phyloP scores from a whole-genome alignment of 2,329 filamentous ascomycete species.

The Zopfia rhizophila region DNA sequence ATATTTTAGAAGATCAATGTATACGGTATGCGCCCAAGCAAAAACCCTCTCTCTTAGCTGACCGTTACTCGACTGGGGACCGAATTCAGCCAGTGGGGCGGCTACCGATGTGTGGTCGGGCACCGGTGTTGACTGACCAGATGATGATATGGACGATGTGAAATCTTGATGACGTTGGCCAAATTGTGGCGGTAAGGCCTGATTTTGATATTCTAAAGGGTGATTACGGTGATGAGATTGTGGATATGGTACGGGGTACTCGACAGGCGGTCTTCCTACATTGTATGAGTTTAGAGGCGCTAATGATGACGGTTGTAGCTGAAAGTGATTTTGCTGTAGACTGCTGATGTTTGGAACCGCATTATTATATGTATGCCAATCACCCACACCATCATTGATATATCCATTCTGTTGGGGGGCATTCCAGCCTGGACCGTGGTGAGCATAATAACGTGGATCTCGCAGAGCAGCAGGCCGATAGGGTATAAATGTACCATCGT shows the following conservation, averaged over 20 bases:
- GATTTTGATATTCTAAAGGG: constrained; percentile 41
- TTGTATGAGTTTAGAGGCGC: constrained; percentile 32
- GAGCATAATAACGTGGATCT: constrained; percentile 50
- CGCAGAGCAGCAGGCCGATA: constrained; percentile 53
- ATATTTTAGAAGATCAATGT: constrained; percentile 60
- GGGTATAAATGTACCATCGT: constrained; percentile 53
- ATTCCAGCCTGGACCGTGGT: constrained; percentile 41
- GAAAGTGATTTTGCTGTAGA: constrained; percentile 39
- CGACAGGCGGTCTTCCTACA: constrained; percentile 31
- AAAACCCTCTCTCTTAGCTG: constrained; percentile 58
- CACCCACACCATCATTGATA: constrained; percentile 19
- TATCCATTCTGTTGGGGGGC: constrained; percentile 42
- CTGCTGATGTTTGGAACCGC: constrained; percentile 34
- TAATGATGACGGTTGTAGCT: constrained; percentile 31
- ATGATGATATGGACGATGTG: constrained; percentile 32
- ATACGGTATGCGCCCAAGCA: constrained; percentile 59
- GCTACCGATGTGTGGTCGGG: constrained; percentile 31
- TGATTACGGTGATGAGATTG: constrained; percentile 34
- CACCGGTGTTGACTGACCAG: constrained; percentile 42
- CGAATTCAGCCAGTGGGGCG: constrained; percentile 48
- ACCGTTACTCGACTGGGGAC: constrained; percentile 54
- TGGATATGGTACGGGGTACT: constrained; percentile 36
- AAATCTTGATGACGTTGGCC: constrained; percentile 37
- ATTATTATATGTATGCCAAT: constrained; percentile 38
- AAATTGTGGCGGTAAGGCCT: constrained; percentile 27